Evolutionary conservation across 2,329 filamentous ascomycete genomes (phyloP).

Genomic region (Claviceps paspali): DNA sequence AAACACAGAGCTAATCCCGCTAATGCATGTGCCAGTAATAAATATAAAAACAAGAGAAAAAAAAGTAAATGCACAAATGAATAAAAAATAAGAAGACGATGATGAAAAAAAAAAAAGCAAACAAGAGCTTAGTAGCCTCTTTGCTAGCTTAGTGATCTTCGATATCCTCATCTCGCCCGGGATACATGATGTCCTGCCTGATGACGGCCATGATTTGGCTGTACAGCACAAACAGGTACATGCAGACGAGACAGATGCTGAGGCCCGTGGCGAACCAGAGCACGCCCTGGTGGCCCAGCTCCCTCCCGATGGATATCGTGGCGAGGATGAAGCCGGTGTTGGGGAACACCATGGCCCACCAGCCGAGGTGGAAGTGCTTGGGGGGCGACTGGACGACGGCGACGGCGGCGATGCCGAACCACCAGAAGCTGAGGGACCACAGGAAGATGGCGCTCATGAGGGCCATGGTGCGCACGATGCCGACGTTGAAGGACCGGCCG

Average conservation of each 20-base stretch:
- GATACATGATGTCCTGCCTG: conserved; percentile 39
- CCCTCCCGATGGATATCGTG: conserved; percentile 37
- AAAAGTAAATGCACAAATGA: too few relatives aligned
- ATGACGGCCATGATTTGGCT: conserved; percentile 29
- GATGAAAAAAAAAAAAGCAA: not conserved
- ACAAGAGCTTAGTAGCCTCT: too few relatives aligned
- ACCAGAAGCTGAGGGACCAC: conserved; percentile 48
- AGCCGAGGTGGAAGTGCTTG: conserved; percentile 42
- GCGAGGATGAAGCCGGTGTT: conserved; percentile 44
- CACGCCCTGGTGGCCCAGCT: conserved; percentile 28
- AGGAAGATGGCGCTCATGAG: conserved; percentile 39
- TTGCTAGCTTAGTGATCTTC: conserved; percentile 23
- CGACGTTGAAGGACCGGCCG: conserved; percentile 25
- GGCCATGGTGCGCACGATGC: conserved; percentile 29
- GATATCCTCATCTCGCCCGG: conserved; percentile 38
- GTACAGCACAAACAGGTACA: conserved; percentile 29
- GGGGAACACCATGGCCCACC: conserved; percentile 50
- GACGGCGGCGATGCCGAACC: conserved; percentile 30
- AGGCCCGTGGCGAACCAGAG: conserved; percentile 34
- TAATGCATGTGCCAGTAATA: too few relatives aligned
- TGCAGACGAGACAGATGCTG: conserved; percentile 27
- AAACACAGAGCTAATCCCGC: too few relatives aligned
- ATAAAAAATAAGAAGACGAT: not conserved
- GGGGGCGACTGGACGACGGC: conserved; percentile 22
- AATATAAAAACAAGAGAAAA: too few relatives aligned